A percentile compares a stretch with the other conserved stretches of the same genome.
phyloP scores from a whole-genome alignment of 2,329 filamentous ascomycete species.

The Arthrobotrys musiformis region DNA sequence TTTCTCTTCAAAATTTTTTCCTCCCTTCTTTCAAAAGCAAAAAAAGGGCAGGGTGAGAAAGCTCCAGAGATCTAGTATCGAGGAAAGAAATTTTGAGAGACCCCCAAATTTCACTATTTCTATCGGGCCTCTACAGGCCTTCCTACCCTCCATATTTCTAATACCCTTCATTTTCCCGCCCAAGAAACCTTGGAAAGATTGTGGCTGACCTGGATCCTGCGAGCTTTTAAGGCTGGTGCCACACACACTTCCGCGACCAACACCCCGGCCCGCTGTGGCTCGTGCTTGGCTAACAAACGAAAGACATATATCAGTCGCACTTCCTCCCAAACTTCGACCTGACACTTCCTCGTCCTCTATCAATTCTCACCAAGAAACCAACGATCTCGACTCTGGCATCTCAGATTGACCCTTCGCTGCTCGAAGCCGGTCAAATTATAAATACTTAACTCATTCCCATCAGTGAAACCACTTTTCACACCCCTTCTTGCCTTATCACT shows the following conservation, averaged over 20 bases:
- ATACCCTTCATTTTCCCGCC: neutral
- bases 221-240: slow-evolving; percentile 27
- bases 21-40: neutral
- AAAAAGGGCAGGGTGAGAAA: neutral
- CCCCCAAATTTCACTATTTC: neutral
- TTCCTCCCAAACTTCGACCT: slow-evolving; percentile 40
- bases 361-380: slow-evolving; percentile 40
- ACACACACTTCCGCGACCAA: slow-evolving; percentile 19
- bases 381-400: slow-evolving; percentile 30
- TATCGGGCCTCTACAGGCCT: slow-evolving; percentile 10
- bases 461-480: slow-evolving; percentile 38
- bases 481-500: slow-evolving; percentile 19
- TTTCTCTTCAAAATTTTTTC: neutral
- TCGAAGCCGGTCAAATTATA: slow-evolving; percentile 33
- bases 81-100: neutral
- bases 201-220: slow-evolving; percentile 55
- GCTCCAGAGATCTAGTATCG: neutral
- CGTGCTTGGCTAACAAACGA: slow-evolving; percentile 41
- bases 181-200: neutral
- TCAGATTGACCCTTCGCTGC: slow-evolving; percentile 24
- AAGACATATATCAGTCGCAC: slow-evolving; percentile 48
- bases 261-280: slow-evolving; percentile 35
- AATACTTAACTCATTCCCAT: slow-evolving; percentile 41
- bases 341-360: slow-evolving; percentile 53
- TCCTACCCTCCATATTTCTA: neutral